Conservation (phyloP, 331 rosid species). For the Pyracantha coccinea region DNA sequence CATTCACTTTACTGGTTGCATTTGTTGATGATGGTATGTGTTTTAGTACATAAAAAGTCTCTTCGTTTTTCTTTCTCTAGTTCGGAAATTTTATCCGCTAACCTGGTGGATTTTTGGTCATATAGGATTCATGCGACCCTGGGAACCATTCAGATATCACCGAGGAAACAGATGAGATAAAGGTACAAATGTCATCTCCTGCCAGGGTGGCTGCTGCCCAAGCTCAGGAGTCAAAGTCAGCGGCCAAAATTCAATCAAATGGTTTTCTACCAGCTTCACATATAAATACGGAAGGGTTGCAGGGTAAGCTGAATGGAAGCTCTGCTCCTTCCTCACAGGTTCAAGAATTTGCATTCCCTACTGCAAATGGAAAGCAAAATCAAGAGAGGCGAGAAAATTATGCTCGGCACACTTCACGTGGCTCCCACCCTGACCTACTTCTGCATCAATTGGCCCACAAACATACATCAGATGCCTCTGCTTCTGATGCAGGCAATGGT, state of each 20-base stretch:
- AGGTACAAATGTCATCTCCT: slow-evolving; percentile 37
- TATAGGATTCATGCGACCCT: slow-evolving; percentile 76
- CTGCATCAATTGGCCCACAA: slow-evolving; percentile 19
- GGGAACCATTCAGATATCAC: slow-evolving; percentile 82
- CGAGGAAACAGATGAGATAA: slow-evolving; percentile 69
- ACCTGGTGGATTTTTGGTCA: slow-evolving; percentile 13
- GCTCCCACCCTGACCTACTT: slow-evolving; percentile 17
- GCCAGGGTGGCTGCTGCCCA: slow-evolving; percentile 18
- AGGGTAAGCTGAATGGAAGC: slow-evolving; percentile 20
- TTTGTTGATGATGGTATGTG: not conserved
- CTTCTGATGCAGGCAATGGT: slow-evolving; percentile 18
- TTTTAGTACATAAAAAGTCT: not conserved
- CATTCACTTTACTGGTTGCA: not conserved
- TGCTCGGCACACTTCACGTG: slow-evolving; percentile 25
- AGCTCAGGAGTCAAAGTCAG: slow-evolving; percentile 32
- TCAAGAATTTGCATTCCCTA: slow-evolving; percentile 45
- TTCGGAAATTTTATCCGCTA: slow-evolving; percentile 1
- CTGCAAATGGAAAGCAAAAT: slow-evolving; percentile 25
- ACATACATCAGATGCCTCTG: slow-evolving; percentile 15
- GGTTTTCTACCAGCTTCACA: slow-evolving; percentile 29
- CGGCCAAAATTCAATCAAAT: slow-evolving; percentile 24
- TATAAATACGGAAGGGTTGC: slow-evolving; percentile 18
- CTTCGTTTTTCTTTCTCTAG: not conserved
- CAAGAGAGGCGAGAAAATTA: slow-evolving; percentile 28
- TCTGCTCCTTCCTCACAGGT: slow-evolving; percentile 25